Evolutionary conservation across 495 filamentous ascomycete genomes (phyloP), one percentile per base, ranked within the genome.

Genomic region (Penicillium desertorum): DNA sequence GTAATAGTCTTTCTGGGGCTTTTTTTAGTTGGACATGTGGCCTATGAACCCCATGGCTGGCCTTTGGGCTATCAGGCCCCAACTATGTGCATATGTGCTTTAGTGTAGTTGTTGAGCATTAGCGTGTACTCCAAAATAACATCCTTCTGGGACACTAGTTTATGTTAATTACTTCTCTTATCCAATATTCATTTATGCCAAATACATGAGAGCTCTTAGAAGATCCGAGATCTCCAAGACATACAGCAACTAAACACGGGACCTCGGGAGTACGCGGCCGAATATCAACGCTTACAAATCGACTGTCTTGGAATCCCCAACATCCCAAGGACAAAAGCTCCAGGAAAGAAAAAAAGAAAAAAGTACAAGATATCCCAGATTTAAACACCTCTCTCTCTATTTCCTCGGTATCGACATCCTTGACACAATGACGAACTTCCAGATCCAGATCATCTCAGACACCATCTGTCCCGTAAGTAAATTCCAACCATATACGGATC

Each of bases 401-500:
- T 30, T 9, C 9, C 29, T 14, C 8, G 41, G 4, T 11, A 29
- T 45, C 43, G 23, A 12, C n/a, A 29, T 45, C 44, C 14, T 46
- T 27, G 14, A 46, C 58, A 76, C 29, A 62, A 93, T 94, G 90
- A 88, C 88, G 20, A 83, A 85, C 61, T 91, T 90, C 78, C 79
- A 81, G 39, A 89, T 94, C 69, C 79, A 88, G 22, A 81, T 94
- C 59, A 82, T 89, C 60, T 80, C 75, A 43, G 91, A 94, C 74
- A 87, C 81, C 19, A 83, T 93, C 56, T 96, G 91, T 66, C 90
- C 90, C 57, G 85, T 84, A 69, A 54, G 73, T 67, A n/a, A n/a
- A n/a, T 23, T 39, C 37, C 51, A 42, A 43, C 44, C 36, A 48
- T 32, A 27, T 22, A 25, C 23, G 27, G 16, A 46, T 50, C 44